Conservation (phyloP, 1,284 basidiomycete genomes). For the Spongispora temasekensis region DNA sequence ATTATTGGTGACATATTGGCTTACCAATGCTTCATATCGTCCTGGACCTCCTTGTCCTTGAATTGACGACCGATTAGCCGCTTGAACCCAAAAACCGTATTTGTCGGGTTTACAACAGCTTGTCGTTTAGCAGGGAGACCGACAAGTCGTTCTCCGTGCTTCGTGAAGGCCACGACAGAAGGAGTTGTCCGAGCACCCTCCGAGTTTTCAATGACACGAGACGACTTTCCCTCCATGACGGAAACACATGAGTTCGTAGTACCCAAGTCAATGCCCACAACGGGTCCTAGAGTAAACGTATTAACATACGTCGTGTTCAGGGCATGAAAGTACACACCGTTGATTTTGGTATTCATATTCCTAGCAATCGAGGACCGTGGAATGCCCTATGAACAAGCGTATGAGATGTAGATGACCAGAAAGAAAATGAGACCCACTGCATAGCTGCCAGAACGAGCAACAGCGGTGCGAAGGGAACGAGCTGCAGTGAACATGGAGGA, state of each 20-base stretch:
- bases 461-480: slow-evolving; percentile 59
- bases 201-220: slow-evolving; percentile 95
- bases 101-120: slow-evolving; percentile 94
- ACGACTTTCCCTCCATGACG: slow-evolving; percentile 93
- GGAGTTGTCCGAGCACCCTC: slow-evolving; percentile 98
- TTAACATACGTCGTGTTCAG: not conserved
- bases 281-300: slow-evolving; percentile 54
- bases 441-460: slow-evolving; percentile 63
- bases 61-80: slow-evolving; percentile 95
- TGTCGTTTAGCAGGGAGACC: slow-evolving; percentile 98
- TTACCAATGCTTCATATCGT: slow-evolving; percentile 83
- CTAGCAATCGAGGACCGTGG: slow-evolving; percentile 72
- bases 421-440: slow-evolving; percentile 47
- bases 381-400: slow-evolving; percentile 47
- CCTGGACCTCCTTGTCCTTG: slow-evolving; percentile 91
- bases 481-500: slow-evolving; percentile 65
- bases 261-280: slow-evolving; percentile 84
- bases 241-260: slow-evolving; percentile 94
- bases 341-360: slow-evolving; percentile 84
- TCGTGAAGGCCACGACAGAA: slow-evolving; percentile 98
- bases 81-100: slow-evolving; percentile 96
- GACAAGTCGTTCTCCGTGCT: slow-evolving; percentile 90
- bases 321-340: slow-evolving; percentile 46
- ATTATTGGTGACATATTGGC: not conserved
- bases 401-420: not conserved